Conservation (phyloP, 495 filamentous ascomycete genomes). For the Hapsidospora chrysogenum region DNA sequence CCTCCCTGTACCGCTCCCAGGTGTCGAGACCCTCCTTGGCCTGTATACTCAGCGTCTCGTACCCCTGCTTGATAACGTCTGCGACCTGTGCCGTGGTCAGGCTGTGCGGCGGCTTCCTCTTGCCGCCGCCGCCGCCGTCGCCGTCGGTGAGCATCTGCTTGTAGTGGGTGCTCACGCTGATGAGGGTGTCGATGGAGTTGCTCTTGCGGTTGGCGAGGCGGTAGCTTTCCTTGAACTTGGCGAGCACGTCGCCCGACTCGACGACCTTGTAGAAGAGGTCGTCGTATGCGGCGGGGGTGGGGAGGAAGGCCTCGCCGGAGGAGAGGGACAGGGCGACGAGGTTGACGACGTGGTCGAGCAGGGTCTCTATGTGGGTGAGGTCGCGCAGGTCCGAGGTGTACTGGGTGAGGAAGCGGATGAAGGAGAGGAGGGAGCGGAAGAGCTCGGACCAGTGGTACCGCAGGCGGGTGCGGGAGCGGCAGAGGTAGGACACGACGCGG, state of each 20-base stretch:
- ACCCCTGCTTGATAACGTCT: conserved; percentile 86
- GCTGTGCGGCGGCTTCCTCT: conserved; percentile 30
- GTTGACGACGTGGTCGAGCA: conserved; percentile 61
- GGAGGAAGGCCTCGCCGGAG: conserved; percentile 81
- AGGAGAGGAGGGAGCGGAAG: conserved; percentile 75
- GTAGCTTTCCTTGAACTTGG: conserved; percentile 71
- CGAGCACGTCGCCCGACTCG: conserved; percentile 70
- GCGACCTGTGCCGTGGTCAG: conserved; percentile 72
- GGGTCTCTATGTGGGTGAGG: conserved; percentile 36
- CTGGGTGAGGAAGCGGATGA: conserved; percentile 79
- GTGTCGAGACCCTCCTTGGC: conserved; percentile 65
- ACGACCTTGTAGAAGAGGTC: conserved; percentile 97
- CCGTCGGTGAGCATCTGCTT: conserved; percentile 55
- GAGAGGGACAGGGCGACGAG: conserved; percentile 79
- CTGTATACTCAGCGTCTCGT: conserved; percentile 82
- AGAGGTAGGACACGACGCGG: conserved; percentile 68
- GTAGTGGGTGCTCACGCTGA: conserved; percentile 76
- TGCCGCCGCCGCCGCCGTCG: conserved; percentile 31
- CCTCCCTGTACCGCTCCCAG: conserved; percentile 63
- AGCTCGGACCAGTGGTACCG: conserved; percentile 91
- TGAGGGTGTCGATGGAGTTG: conserved; percentile 65
- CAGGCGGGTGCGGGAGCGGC: conserved; percentile 58
- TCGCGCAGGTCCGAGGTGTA: conserved; percentile 60
- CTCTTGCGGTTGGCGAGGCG: conserved; percentile 30
- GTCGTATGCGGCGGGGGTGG: conserved; percentile 74